Evolutionary conservation across 768 basidiomycete species (phyloP).

Genomic region (Lactifluus echinatus): DNA sequence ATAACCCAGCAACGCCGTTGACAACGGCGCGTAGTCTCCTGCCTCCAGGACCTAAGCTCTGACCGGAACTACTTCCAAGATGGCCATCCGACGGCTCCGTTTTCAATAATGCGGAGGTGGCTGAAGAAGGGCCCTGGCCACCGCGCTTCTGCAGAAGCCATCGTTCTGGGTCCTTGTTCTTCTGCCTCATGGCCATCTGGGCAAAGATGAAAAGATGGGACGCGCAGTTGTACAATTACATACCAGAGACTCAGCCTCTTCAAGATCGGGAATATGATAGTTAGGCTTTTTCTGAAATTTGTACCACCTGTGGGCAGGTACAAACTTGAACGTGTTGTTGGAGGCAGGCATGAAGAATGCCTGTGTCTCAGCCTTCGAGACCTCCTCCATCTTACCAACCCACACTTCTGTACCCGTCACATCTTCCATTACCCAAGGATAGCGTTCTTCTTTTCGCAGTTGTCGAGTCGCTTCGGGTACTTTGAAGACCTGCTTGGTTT

Average conservation of each 20-base stretch:
- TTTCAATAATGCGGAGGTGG: constrained; percentile 63
- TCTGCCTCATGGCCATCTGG: constrained; percentile 46
- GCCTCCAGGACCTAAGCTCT: constrained; percentile 64
- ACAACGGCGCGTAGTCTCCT: constrained; percentile 60
- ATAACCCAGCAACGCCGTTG: constrained; percentile 49
- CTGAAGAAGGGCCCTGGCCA: constrained; percentile 50
- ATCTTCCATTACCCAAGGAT: constrained; percentile 91
- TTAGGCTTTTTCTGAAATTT: constrained; percentile 84
- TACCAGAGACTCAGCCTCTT: constrained; percentile 61
- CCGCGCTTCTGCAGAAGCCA: constrained; percentile 58
- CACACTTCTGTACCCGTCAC: constrained; percentile 61
- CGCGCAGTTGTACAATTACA: constrained; percentile 26
- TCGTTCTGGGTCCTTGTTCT: constrained; percentile 66
- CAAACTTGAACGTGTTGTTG: constrained; percentile 78
- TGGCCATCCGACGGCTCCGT: constrained; percentile 41
- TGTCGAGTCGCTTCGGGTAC: constrained; percentile 72
- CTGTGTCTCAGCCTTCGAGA: constrained; percentile 57
- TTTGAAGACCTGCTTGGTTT: constrained; percentile 73
- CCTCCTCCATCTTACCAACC: constrained; percentile 78
- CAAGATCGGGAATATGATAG: constrained; percentile 59
- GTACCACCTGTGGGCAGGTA: constrained; percentile 85
- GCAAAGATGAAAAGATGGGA: constrained; percentile 24
- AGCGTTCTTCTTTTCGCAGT: constrained; percentile 75
- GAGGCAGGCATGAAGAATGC: constrained; percentile 81
- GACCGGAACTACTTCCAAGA: constrained; percentile 40